Conservation (phyloP, 768 basidiomycete species). For the Suillus lakei region DNA sequence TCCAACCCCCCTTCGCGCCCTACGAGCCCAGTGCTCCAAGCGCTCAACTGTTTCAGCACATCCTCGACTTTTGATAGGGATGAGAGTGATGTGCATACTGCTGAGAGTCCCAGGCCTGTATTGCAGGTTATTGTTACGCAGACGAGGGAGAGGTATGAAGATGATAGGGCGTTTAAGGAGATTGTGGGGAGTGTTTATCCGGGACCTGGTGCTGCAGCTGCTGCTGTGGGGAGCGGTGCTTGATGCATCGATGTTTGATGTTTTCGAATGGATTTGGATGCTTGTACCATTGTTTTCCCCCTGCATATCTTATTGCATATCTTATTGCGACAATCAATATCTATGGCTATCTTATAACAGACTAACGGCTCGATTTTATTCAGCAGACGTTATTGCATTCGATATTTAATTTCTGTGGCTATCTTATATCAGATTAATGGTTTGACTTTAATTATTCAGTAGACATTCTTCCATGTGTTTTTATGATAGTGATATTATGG, state of each 20-base stretch:
- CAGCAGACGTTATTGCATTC: neutral
- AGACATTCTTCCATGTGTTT: neutral
- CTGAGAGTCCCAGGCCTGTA: constrained; percentile 17
- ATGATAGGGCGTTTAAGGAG: constrained; percentile 38
- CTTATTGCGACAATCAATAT: neutral
- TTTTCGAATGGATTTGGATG: neutral
- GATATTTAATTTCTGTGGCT: neutral
- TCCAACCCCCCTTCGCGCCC: constrained; percentile 26
- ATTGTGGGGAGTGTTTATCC: constrained; percentile 35
- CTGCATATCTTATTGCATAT: constrained; percentile 5
- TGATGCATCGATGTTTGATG: neutral
- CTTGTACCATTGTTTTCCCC: neutral
- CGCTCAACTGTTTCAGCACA: constrained; percentile 40
- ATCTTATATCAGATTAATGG: neutral
- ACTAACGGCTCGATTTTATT: neutral
- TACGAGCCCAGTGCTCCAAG: constrained; percentile 30
- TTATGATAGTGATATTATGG: neutral
- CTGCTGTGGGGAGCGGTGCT: neutral
- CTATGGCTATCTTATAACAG: neutral
- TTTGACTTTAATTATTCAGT: neutral
- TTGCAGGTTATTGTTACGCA: constrained; percentile 40
- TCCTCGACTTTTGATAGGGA: constrained; percentile 38
- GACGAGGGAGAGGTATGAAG: constrained; percentile 40
- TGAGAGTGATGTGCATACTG: constrained; percentile 23
- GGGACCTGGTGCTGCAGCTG: constrained; percentile 17